Evolutionary conservation across 1,284 basidiomycete species (phyloP).

Genomic region (Cutaneotrichosporon curvatum): DNA sequence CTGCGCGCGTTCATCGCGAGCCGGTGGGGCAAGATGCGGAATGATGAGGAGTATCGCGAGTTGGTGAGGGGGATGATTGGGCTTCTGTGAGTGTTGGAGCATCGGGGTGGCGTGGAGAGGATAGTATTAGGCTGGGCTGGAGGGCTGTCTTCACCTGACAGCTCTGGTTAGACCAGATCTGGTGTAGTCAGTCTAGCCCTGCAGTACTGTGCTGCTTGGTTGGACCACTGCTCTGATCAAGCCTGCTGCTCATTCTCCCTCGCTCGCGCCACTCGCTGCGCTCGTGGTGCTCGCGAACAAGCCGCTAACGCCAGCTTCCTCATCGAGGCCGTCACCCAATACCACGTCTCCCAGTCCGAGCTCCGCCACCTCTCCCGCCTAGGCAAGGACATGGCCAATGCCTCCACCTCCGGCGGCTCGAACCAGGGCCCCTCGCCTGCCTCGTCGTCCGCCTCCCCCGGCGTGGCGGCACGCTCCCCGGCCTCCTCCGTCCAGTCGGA

Average conservation of each 20-base stretch:
- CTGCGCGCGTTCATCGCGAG: conserved; percentile 29
- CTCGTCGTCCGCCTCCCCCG: conserved; percentile 13
- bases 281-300: no score
- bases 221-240: no score
- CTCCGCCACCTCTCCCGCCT: conserved; percentile 26
- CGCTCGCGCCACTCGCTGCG: no score
- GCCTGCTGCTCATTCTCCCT: background rate
- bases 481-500: conserved; percentile 13
- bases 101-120: no score
- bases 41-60: conserved; percentile 20
- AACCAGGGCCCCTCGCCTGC: conserved; percentile 19
- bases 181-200: no score
- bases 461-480: conserved; percentile 13
- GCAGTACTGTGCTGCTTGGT: no score
- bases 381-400: conserved; percentile 17
- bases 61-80: conserved; percentile 38
- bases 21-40: conserved; percentile 30
- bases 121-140: no score
- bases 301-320: conserved; percentile 26
- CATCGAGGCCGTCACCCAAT: conserved; percentile 38
- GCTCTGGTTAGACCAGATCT: no score
- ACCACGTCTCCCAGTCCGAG: conserved; percentile 31
- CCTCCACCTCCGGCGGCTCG: conserved; percentile 5
- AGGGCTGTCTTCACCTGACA: no score
- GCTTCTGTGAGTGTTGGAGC: conserved; percentile 30